Evolutionary conservation across 306 rosid genomes (phyloP), one percentile per base, ranked within the genome.

Genomic region (Cicer bijugum): DNA sequence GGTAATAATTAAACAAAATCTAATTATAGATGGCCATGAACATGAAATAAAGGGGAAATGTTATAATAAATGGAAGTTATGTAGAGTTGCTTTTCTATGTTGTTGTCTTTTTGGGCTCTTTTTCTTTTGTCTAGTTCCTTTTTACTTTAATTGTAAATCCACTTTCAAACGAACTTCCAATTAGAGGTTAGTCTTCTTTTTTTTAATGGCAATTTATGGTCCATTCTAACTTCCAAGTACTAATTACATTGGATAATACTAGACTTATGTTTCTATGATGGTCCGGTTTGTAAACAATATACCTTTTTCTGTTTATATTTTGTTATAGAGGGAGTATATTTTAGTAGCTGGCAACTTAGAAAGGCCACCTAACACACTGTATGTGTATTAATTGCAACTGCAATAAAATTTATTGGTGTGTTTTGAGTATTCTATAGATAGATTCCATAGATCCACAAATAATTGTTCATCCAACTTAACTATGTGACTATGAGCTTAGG

Each of bases 101-200:
- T 68, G 33, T 69, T 75, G 42, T 69, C 81, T 53, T 74, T 74
- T 82, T 73, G 69, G 72, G 40, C 43, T 12, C 17, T 77, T 80
- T 17, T 60, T 12, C 17, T 77, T 80, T 17, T 51, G 47, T 72
- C 42, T 1, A 56, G 67, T 60, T 45, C 19, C 44, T 67, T 15
- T 46, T 59, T 39, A 42, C 35, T 40, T 63, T 10, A 40, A 35
- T 20, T 60, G 39, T 69, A 35, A 56, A 66, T 6, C 38, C 39
- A 45, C 66, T 69, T 44, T 43, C 57, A 11, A 61, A 59, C 80
- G 14, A 81, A 75, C 55, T 12, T 10, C 40, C 39, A 61, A 8
- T 63, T 57, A 77, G 61, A 65, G 16, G 16, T 23, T 46, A 73
- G 52, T 57, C 45, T 71, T 17, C n/a, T 17, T 57, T 65, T 43